Base-by-base conservation (phyloP, 164 flowering plant genomes). In the Echeveria elegans region DNA sequence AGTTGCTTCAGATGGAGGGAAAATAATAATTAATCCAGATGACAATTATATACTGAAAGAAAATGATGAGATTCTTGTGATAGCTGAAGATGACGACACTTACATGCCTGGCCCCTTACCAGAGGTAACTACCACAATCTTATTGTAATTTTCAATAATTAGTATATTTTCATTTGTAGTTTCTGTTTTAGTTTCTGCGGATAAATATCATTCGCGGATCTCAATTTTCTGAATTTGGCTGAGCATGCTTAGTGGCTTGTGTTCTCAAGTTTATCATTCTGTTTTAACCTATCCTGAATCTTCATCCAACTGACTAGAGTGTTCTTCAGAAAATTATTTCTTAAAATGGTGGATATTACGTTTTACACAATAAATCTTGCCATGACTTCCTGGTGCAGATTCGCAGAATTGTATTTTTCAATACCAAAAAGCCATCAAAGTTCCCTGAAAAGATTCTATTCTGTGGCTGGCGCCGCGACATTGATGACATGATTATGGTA, bases 391-490 rank as follows among this genome's bases (percentile, higher is more conserved):
- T 53, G 28, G 23, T 77, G 75, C 86, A 92, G 98, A 81, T 89
- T 29, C 82, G 64, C 6, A 71, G 66, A 26, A 83, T 84, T 37
- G 50, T 30, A 65, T 84, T 74, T 66, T 94, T 85, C 14, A 80
- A 73, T 67, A 62, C 58, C 24, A 53, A 60, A 41, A 82, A 80
- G 38, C 86, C 87, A 75, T 85, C 86, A 43, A 92, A 92, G 70
- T 92, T 79, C 79, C 98, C 98, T 9, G 98, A 89, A 75, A 89
- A 82, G 79, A 87, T 92, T 67, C 76, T 92, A 15, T 89, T 92
- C 68, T 88, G 96, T 82, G 98, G 98, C 58, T 92, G 98, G 98
- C 89, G 98, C 26, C 95, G 96, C 36, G 98, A 92, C 76, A 88
- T 92, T 68, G 88, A 92, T 78, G 98, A 89, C 72, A 92, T 89